A percentile compares a stretch with the other conserved stretches of the same genome.
These are phyloP conservation scores for Backusella psychrophila DNA, from an alignment of 192 early-diverging fungal species.

Conservation along the genomic window DNA sequence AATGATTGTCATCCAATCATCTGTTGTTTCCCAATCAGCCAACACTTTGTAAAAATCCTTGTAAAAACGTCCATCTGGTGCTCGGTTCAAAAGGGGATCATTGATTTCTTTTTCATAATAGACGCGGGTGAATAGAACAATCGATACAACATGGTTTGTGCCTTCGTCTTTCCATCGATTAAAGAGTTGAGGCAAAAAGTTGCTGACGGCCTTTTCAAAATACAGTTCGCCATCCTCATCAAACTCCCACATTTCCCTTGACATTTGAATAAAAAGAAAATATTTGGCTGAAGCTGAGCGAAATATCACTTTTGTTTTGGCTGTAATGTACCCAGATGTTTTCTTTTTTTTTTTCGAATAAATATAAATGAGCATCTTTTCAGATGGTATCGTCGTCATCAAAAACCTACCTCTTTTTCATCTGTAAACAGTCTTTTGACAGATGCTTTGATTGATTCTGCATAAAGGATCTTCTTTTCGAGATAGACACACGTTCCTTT, in stretches of 20 bases:
- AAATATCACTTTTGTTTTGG: constrained; percentile 81
- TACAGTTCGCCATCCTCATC: constrained; percentile 96
- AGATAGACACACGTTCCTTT: constrained; percentile 69
- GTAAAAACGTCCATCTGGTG: constrained; percentile 63
- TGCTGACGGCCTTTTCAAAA: constrained; percentile 90
- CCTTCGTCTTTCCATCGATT: constrained; percentile 74
- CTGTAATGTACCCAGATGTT: constrained; percentile 75
- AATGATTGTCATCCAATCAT: constrained; percentile 70
- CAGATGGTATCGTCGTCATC: not conserved
- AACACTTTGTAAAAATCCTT: constrained; percentile 96
- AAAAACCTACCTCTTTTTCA: constrained; percentile 47
- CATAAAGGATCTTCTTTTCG: constrained; percentile 70
- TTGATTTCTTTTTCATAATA: constrained; percentile 62
- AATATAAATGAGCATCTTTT: not conserved
- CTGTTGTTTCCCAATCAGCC: constrained; percentile 84
- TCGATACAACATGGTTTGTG: constrained; percentile 93
- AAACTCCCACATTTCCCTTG: constrained; percentile 97
- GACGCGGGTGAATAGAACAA: constrained; percentile 91
- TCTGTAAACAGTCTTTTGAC: constrained; percentile 79
- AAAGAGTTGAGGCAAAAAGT: constrained; percentile 89
- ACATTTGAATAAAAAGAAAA: constrained; percentile 96
- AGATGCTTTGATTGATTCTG: constrained; percentile 70
- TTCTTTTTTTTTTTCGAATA: constrained; percentile 44
- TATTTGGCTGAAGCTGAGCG: constrained; percentile 93
- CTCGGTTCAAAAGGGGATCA: constrained; percentile 37